These are phyloP conservation scores for Hanseniaspora mollemarum DNA, from an alignment of 805 yeast species.

Conservation along the genomic window DNA sequence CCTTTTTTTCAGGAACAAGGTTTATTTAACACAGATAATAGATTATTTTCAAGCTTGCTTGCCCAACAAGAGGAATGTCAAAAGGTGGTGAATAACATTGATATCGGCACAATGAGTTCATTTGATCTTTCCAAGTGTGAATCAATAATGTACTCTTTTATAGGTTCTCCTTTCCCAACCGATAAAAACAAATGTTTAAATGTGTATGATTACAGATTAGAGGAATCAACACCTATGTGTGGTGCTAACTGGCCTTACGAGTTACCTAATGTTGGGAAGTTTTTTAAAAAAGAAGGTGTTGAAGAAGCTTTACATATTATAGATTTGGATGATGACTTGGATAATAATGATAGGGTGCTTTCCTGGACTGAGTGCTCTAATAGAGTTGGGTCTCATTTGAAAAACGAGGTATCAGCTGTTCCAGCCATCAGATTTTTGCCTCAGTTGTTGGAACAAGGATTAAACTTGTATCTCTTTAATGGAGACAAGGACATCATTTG, in stretches of 20 bases:
- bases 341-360: constrained; percentile 18
- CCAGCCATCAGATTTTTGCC: constrained; percentile 66
- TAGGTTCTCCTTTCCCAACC: constrained; percentile 26
- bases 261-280: constrained; percentile 41
- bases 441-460: constrained; percentile 40
- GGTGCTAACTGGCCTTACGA: constrained; percentile 89
- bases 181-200: constrained; percentile 53
- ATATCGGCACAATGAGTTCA: constrained; percentile 19
- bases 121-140: constrained; percentile 39
- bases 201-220: constrained; percentile 66
- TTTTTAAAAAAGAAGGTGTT: constrained; percentile 40
- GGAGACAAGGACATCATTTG: constrained; percentile 88
- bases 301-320: constrained; percentile 44
- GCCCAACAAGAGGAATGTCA: constrained; percentile 51
- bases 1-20: constrained; percentile 57
- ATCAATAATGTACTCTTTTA: constrained; percentile 25
- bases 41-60: constrained; percentile 34
- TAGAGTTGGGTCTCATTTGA: constrained; percentile 43
- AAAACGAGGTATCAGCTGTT: constrained; percentile 31
- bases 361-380: constrained; percentile 72
- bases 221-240: constrained; percentile 71
- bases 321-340: constrained; percentile 20
- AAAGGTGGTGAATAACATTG: constrained; percentile 33
- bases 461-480: constrained; percentile 62
- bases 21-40: constrained; percentile 36